Conservation (phyloP, 2,329 filamentous ascomycete genomes). For the Talaromyces sp. region DNA sequence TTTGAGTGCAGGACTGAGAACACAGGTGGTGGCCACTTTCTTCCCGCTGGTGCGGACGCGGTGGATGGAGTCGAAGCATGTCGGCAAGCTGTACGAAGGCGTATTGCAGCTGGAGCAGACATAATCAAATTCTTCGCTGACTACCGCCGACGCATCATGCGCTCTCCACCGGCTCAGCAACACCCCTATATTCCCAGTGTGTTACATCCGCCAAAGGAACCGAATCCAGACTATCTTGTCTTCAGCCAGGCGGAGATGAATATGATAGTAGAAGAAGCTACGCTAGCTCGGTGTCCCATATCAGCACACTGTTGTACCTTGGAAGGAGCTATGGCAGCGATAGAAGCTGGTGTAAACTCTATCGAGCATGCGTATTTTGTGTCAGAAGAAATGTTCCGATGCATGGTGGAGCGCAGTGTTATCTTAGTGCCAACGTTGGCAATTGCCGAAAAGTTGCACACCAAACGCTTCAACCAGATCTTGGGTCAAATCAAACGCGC, state of each 20-base stretch:
- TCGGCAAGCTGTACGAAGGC: background rate
- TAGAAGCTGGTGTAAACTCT: constrained; percentile 42
- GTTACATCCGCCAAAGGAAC: constrained; percentile 31
- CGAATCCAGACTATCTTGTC: constrained; percentile 41
- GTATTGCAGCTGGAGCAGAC: constrained; percentile 3
- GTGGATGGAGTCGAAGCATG: background rate
- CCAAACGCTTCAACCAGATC: constrained; percentile 22
- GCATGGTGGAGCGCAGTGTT: constrained; percentile 40
- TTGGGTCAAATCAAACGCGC: constrained; percentile 41
- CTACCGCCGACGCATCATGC: constrained; percentile 3
- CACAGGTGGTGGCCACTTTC: background rate
- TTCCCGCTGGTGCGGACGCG: background rate
- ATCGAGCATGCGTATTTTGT: constrained; percentile 43
- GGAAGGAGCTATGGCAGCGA: constrained; percentile 42
- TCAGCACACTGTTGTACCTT: constrained; percentile 40
- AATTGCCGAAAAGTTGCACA: constrained; percentile 34
- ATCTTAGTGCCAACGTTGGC: constrained; percentile 53
- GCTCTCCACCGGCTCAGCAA: constrained; percentile 8
- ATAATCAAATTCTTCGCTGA: constrained; percentile 8
- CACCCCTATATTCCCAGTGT: constrained; percentile 20
- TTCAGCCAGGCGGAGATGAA: constrained; percentile 49
- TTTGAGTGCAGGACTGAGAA: constrained; percentile 1
- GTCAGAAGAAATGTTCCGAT: constrained; percentile 36
- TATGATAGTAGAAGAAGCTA: constrained; percentile 46
- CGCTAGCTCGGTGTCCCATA: constrained; percentile 37